phyloP scores from a whole-genome alignment of 2,329 filamentous ascomycete genomes.

The Xenosphaeropsis pyriputrescens region DNA sequence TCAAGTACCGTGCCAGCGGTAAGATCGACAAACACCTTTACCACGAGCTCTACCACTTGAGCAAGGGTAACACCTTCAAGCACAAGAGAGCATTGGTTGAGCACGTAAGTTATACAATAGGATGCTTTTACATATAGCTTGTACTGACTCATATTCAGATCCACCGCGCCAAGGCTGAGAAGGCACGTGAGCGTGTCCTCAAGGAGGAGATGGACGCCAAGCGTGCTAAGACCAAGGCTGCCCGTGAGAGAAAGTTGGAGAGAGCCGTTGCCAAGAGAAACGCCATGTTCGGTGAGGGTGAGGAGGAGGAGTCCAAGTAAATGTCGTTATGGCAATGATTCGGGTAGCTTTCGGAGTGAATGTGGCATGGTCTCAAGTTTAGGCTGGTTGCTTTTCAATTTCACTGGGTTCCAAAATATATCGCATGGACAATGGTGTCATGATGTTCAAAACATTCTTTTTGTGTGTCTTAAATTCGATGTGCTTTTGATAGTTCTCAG shows the following conservation, averaged over 20 bases:
- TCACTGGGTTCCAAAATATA: constrained; percentile 18
- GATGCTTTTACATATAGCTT: neutral
- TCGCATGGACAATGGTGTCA: constrained; percentile 20
- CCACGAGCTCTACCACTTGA: constrained; percentile 99
- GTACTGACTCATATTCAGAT: constrained; percentile 45
- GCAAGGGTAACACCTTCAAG: constrained; percentile 99
- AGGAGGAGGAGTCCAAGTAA: constrained; percentile 25
- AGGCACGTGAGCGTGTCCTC: constrained; percentile 85
- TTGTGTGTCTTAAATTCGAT: too few species aligned
- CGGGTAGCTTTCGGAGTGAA: constrained; percentile 16
- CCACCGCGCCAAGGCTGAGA: constrained; percentile 99
- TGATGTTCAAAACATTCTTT: constrained; percentile 3
- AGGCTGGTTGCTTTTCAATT: constrained; percentile 18
- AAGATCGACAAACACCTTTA: constrained; percentile 99
- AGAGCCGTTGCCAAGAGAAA: constrained; percentile 82
- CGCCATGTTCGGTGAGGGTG: constrained; percentile 62
- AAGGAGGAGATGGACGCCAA: constrained; percentile 99
- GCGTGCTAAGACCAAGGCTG: constrained; percentile 99
- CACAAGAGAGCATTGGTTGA: constrained; percentile 99
- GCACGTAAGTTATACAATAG: constrained; percentile 63
- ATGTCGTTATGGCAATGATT: constrained; percentile 4
- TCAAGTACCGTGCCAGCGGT: constrained; percentile 99
- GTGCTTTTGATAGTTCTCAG: too few species aligned
- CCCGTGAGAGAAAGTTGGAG: constrained; percentile 95
- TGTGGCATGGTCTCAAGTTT: constrained; percentile 17